phyloP scores from a whole-genome alignment of 352 stramenopile genomes.

The Globisporangium orthogonon region DNA sequence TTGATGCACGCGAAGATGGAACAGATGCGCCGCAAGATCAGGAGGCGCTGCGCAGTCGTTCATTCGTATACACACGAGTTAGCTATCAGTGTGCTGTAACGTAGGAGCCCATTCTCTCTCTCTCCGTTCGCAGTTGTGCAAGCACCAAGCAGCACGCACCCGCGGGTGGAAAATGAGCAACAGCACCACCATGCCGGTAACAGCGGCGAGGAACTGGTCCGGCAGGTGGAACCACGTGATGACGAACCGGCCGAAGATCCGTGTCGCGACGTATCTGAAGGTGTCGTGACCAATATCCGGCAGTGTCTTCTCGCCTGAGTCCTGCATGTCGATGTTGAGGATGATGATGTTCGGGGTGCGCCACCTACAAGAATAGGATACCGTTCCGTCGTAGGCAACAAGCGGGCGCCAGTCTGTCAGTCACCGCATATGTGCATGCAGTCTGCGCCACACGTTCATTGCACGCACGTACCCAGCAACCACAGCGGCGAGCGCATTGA shows the following conservation, averaged over 20 bases:
- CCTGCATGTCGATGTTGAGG: slow-evolving; percentile 46
- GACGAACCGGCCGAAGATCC: slow-evolving; percentile 77
- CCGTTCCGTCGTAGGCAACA: neutral
- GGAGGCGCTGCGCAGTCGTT: slow-evolving; percentile 35
- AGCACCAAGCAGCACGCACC: slow-evolving; percentile 26
- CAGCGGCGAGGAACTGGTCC: slow-evolving; percentile 73
- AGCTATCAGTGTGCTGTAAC: slow-evolving; percentile 1
- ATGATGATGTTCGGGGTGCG: slow-evolving; percentile 82
- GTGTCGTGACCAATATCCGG: slow-evolving; percentile 81
- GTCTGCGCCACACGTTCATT: neutral
- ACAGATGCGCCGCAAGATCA: slow-evolving; percentile 80
- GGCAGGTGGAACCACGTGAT: slow-evolving; percentile 85
- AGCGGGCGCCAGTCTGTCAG: neutral
- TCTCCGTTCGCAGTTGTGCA: no score
- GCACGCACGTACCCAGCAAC: slow-evolving; percentile 53
- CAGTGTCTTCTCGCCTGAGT: slow-evolving; percentile 66
- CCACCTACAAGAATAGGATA: slow-evolving; percentile 28
- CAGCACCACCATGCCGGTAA: slow-evolving; percentile 58
- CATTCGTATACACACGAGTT: slow-evolving; percentile 1
- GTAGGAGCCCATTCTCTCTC: no score
- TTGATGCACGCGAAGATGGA: slow-evolving; percentile 85
- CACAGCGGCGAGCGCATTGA: slow-evolving; percentile 76
- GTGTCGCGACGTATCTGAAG: slow-evolving; percentile 82
- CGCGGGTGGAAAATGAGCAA: slow-evolving; percentile 71
- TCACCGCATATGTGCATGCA: neutral